phyloP scores from a whole-genome alignment of 345 rosid genomes.

The Eucalyptus sp. region DNA sequence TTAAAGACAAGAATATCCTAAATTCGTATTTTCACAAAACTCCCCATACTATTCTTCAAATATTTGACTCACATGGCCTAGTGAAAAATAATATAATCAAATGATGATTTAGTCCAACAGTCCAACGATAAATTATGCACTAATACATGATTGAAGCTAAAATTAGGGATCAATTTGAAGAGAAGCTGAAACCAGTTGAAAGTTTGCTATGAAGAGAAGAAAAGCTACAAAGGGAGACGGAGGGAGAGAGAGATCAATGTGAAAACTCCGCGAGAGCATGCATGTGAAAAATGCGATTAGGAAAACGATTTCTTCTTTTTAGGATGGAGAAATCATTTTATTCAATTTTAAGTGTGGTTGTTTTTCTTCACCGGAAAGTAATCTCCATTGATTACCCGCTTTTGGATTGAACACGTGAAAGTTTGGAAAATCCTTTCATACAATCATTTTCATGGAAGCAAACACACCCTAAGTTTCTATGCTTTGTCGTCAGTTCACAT shows the following conservation, averaged over 20 bases:
- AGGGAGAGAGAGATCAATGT: not conserved
- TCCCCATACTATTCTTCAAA: not conserved
- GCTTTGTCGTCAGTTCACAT: not conserved
- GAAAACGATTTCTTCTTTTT: not conserved
- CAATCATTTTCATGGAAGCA: not conserved
- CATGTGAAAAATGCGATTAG: not conserved
- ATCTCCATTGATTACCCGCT: not conserved
- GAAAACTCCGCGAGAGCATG: not conserved
- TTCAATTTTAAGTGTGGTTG: not conserved
- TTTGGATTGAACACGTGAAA: not conserved
- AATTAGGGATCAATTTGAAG: not conserved
- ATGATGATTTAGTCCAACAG: not conserved
- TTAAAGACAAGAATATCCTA: not conserved
- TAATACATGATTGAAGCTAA: not conserved
- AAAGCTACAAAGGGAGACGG: not conserved
- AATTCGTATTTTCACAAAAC: not conserved
- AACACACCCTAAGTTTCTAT: not conserved
- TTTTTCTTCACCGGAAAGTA: not conserved
- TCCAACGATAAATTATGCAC: not conserved
- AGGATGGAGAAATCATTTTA: not conserved
- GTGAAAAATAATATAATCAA: not conserved
- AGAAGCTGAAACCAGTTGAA: not conserved
- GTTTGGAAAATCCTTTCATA: not conserved
- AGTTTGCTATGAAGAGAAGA: not conserved
- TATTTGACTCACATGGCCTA: not conserved